Base-by-base conservation (phyloP, 768 basidiomycete genomes). In the Mycena latifolia region DNA sequence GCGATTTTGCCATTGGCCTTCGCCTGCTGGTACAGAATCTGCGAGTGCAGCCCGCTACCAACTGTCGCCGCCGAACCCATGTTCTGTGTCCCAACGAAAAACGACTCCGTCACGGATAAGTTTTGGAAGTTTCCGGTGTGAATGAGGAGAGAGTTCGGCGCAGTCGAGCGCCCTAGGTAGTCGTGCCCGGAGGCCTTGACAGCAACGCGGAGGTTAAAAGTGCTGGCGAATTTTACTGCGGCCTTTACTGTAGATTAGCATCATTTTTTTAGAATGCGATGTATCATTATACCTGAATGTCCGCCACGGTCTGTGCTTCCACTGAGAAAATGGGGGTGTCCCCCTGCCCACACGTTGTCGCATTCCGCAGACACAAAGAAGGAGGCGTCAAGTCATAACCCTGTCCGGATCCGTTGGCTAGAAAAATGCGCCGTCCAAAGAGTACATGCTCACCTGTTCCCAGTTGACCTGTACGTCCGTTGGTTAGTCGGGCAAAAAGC, bases 281-380 rank as follows among this genome's bases (percentile, higher is more conserved):
- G 3, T 11, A 37, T 37, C 9, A 37, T 3, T 14, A 11, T 5
- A 68, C 67, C 57, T 68, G 82, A 1, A 85, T 67, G 58, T 85
- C 84, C 7, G 60, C 55, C 0, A 75, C 75, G 0, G 74, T 76
- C 5, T 79, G 74, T 0, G 81, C 82, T 60, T 85, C 81, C 5
- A 83, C 82, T 1, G 79, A 81, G 18, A 79, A 65, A 2, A 79
- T 74, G 1, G 85, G 79, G 0, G 85, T 77, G 47, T 78, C 80
- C 18, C 84, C 85, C 66, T 84, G 84, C 2, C 74, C 71, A 62
- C 85, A 86, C 9, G 81, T 64, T 7, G 57, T 68, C 11, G 33
- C 56, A 48, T 68, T 68, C 1, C 53, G 45, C 15, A 64, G 22
- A 27, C 67, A 68, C 15, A 68, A 46, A 12, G 67, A 68, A 11